phyloP scores from a whole-genome alignment of 371 early-diverging fungal species.

The Globomyces sp. region DNA sequence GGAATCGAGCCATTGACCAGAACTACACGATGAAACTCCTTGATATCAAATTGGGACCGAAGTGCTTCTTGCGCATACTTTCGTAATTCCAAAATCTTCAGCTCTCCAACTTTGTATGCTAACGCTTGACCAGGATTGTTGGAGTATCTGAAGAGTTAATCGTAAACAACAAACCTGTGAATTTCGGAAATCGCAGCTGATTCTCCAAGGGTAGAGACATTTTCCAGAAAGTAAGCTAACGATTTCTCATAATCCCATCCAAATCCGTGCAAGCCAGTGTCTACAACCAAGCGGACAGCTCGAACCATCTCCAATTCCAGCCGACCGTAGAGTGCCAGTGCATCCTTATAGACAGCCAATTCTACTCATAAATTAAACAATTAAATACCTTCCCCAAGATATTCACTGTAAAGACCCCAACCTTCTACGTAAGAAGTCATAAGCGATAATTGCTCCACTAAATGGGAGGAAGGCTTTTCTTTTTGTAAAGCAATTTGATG shows the following conservation, averaged over 20 bases:
- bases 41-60: constrained; percentile 35
- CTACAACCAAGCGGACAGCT: constrained; percentile 43
- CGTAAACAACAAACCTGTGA: constrained; percentile 10
- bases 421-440: constrained; percentile 37
- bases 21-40: constrained; percentile 32
- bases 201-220: constrained; percentile 26
- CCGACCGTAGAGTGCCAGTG: constrained; percentile 35
- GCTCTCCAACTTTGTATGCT: constrained; percentile 45
- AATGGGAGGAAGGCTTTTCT: constrained; percentile 28
- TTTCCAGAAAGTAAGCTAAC: constrained; percentile 30
- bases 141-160: constrained; percentile 38
- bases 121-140: constrained; percentile 43
- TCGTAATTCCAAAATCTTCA: constrained; percentile 39
- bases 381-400: constrained; percentile 27
- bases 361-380: constrained; percentile 12
- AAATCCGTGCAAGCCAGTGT: constrained; percentile 37
- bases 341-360: constrained; percentile 42
- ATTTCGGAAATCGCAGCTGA: constrained; percentile 8
- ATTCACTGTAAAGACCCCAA: constrained; percentile 44
- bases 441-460: constrained; percentile 26
- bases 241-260: constrained; percentile 39
- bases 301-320: constrained; percentile 43
- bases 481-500: constrained; percentile 36
- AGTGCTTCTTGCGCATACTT: constrained; percentile 32
- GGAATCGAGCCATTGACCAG: constrained; percentile 28